Base-by-base conservation (phyloP, 73 alveolate species). In the Stentor coeruleus region DNA sequence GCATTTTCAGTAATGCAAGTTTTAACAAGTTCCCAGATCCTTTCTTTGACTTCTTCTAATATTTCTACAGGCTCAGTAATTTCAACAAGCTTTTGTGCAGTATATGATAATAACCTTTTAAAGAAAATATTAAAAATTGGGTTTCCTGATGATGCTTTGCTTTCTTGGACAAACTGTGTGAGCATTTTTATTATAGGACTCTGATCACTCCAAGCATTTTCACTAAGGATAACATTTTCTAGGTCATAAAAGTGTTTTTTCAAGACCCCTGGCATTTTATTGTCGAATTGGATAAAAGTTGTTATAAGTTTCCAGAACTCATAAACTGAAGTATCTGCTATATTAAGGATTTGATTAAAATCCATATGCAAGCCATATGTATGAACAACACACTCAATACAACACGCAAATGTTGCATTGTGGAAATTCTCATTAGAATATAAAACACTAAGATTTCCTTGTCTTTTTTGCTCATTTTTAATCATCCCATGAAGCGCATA, bases 251-350 rank as follows among this genome's bases (percentile, higher is more conserved):
- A 90, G 82, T 87, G 93, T 60, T 80, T 81, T 58, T 42, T 90
- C 20, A 90, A 75, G 3, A 89, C 79, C 15, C 74, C 81, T 3
- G 96, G 96, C 91, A 90, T 87, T 49, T 73, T 74, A 3, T 81
- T 82, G 74, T 90, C 96, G 59, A 90, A 90, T 35, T 88, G 88
- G 35, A 87, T 40, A 84, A 90, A 90, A 35, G 90, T 76, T 73
- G 86, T 87, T 28, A 90, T 60, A 36, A 90, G 39, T 59, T 85
- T 82, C 95, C 95, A 90, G 77, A 83, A 82, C 66, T 90, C 95
- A 59, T 86, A 87, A 3, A 84, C 86, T 20, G 88, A n/a, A 58
- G 86, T n/a, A 14, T 83, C 39, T 31, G 84, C 37, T 39, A 87
- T 41, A 33, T 85, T 80, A 15, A 90, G 88, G 2, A 87, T 40